phyloP scores from a whole-genome alignment of 148 eudicot species.

The Diospyros lotus region DNA sequence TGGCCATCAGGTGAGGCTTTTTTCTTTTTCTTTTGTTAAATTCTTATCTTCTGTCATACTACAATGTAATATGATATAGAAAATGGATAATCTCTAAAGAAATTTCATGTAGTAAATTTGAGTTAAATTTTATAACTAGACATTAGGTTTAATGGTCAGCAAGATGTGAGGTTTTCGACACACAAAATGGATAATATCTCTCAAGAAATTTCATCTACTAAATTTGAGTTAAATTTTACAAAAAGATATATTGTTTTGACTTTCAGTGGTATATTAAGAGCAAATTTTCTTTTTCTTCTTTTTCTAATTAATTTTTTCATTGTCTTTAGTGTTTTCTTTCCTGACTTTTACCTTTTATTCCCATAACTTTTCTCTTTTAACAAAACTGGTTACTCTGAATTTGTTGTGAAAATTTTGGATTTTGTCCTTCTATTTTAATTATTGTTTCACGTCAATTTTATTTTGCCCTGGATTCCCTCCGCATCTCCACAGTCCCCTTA shows the following conservation, averaged over 20 bases:
- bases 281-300: background rate
- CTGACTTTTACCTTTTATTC: background rate
- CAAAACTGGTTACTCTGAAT: background rate
- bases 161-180: background rate
- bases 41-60: background rate
- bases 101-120: background rate
- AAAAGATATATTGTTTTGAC: background rate
- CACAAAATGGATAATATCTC: background rate
- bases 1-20: constrained; percentile 30
- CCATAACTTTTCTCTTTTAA: background rate
- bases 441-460: background rate
- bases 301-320: background rate
- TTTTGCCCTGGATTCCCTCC: background rate
- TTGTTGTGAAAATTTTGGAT: background rate
- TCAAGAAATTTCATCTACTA: background rate
- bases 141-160: background rate
- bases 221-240: background rate
- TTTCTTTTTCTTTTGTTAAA: background rate
- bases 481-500: background rate
- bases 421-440: background rate
- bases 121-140: background rate
- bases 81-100: background rate
- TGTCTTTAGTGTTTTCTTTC: background rate
- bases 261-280: no score
- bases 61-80: background rate